Conservation (phyloP, 2,329 filamentous ascomycete genomes). For the Penicillium sp. region DNA sequence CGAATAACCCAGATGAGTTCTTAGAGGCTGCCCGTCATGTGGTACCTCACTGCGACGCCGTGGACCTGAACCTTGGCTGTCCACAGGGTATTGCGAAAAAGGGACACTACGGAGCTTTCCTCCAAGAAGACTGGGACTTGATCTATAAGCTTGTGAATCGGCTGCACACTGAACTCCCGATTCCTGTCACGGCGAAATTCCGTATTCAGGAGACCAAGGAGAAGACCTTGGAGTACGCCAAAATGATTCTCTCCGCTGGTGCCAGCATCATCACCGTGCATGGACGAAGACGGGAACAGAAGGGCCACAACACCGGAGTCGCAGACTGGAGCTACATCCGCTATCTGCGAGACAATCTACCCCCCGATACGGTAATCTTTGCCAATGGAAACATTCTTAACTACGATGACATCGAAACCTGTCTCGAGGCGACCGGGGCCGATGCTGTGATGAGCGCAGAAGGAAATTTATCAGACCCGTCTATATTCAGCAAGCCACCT, state of each 20-base stretch:
- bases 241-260: conserved; percentile 79
- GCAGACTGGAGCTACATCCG: conserved; percentile 88
- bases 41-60: conserved; percentile 85
- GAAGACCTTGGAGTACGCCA: conserved; percentile 82
- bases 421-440: conserved; percentile 77
- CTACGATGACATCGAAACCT: conserved; percentile 71
- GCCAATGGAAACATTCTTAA: conserved; percentile 94
- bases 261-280: conserved; percentile 94
- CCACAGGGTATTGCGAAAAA: conserved; percentile 91
- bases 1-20: conserved; percentile 49
- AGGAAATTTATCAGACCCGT: conserved; percentile 88
- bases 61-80: conserved; percentile 93
- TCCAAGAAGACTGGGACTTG: conserved; percentile 87
- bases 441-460: conserved; percentile 97
- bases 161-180: conserved; percentile 71
- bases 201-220: conserved; percentile 83
- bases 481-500: conserved; percentile 73
- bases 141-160: conserved; percentile 79
- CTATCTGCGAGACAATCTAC: conserved; percentile 78
- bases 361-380: conserved; percentile 86
- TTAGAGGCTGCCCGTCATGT: conserved; percentile 69
- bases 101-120: conserved; percentile 88
- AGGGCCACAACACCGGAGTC: conserved; percentile 89
- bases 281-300: conserved; percentile 83
- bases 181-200: conserved; percentile 95